These are phyloP conservation scores for Cardiospermum halicacabum DNA, from an alignment of 345 rosid genomes.

Conservation along the genomic window DNA sequence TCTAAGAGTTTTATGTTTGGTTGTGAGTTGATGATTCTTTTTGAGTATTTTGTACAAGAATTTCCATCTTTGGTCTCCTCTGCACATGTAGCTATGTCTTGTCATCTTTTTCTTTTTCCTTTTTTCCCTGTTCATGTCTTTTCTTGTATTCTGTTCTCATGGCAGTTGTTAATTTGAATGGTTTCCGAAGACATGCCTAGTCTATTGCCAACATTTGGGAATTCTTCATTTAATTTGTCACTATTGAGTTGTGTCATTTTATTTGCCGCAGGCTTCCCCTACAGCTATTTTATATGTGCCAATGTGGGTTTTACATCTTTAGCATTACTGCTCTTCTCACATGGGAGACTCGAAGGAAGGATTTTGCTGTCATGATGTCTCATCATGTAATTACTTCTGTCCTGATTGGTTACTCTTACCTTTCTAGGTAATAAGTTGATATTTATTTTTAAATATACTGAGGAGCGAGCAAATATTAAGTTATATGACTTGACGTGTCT, in stretches of 20 bases:
- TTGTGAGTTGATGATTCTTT: background rate
- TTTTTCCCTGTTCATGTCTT: too few species aligned
- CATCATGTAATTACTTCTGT: slow-evolving; percentile 90
- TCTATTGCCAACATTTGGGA: background rate
- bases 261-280: slow-evolving; percentile 56
- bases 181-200: background rate
- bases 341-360: slow-evolving; percentile 98
- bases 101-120: background rate
- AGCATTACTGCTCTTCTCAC: slow-evolving; percentile 78
- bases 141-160: background rate
- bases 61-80: background rate
- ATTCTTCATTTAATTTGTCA: background rate
- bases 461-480: background rate
- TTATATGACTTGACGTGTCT: slow-evolving; percentile 3
- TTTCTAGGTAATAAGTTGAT: slow-evolving; percentile 49
- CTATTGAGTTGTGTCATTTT: slow-evolving; percentile 12
- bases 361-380: slow-evolving; percentile 96
- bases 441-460: slow-evolving; percentile 1
- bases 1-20: background rate
- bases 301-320: slow-evolving; percentile 83
- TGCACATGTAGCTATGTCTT: background rate
- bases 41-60: background rate
- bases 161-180: background rate
- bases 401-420: slow-evolving; percentile 73
- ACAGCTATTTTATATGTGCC: slow-evolving; percentile 80